Percentiles rank a stretch among this genome's conserved stretches.
Evolutionary conservation across 192 early-diverging fungal genomes (phyloP).

Genomic region (Backusella sp.): DNA sequence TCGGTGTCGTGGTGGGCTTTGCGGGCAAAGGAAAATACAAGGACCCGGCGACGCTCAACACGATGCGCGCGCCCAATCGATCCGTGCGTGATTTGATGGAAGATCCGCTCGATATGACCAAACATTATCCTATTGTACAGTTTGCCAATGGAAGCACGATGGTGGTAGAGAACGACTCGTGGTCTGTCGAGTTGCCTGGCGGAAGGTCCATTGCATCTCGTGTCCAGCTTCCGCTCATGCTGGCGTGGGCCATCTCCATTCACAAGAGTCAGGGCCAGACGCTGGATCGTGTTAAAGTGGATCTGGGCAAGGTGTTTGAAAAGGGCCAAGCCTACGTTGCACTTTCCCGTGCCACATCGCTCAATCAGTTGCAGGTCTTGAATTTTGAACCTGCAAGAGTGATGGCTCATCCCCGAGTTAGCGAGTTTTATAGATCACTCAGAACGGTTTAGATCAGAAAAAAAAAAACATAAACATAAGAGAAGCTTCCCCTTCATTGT

Average conservation of each 20-base stretch:
- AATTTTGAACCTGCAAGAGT: conserved; percentile 65
- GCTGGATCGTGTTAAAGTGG: conserved; percentile 70
- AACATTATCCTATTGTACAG: conserved; percentile 37
- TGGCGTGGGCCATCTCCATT: conserved; percentile 87
- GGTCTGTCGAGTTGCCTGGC: conserved; percentile 54
- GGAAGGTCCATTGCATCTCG: conserved; percentile 22
- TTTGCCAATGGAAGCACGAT: conserved; percentile 44
- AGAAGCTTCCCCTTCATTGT: background rate
- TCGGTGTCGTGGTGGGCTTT: conserved; percentile 62
- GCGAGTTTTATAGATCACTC: conserved; percentile 55
- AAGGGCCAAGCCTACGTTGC: conserved; percentile 88
- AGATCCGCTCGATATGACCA: conserved; percentile 22
- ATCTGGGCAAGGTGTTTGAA: conserved; percentile 77
- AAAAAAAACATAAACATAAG: background rate
- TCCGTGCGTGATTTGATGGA: background rate
- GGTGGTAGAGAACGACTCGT: conserved; percentile 50
- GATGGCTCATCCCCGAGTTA: conserved; percentile 71
- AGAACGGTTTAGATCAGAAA: background rate
- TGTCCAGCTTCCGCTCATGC: conserved; percentile 68
- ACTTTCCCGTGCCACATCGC: conserved; percentile 68
- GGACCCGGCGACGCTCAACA: background rate
- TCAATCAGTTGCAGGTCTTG: conserved; percentile 70
- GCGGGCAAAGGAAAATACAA: conserved; percentile 24
- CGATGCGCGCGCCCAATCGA: conserved; percentile 8
- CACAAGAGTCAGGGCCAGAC: conserved; percentile 91